Percentiles rank a stretch among this genome's conserved stretches.
phyloP scores from a whole-genome alignment of 2,329 filamentous ascomycete genomes.

The Xenoacremonium recifei region DNA sequence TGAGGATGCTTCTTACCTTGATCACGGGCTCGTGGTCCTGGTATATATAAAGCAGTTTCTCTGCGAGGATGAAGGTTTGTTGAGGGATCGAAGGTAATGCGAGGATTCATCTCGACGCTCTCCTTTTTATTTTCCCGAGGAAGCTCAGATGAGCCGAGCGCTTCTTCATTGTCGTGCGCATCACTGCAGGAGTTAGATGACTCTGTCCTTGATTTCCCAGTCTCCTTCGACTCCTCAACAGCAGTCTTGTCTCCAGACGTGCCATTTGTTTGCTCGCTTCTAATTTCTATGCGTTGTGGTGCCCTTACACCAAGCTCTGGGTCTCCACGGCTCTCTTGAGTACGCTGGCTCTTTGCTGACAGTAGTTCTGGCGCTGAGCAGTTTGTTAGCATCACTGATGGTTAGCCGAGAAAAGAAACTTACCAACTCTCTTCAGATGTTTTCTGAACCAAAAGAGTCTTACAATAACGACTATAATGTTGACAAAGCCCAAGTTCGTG shows the following conservation, averaged over 20 bases:
- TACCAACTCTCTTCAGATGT: conserved; percentile 38
- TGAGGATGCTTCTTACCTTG: conserved; percentile 19
- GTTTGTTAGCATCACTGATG: no score
- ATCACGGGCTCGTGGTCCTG: conserved; percentile 32
- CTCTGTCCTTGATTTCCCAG: background rate
- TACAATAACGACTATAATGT: conserved; percentile 46
- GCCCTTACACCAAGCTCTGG: no score
- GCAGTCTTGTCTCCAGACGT: no score
- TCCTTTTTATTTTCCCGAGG: conserved; percentile 3
- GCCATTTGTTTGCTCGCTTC: no score
- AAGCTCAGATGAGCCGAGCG: background rate
- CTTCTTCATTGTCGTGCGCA: background rate
- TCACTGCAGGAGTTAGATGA: background rate
- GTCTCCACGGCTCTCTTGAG: no score
- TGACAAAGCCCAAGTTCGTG: conserved; percentile 49
- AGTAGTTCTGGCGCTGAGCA: no score
- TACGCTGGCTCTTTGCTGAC: no score
- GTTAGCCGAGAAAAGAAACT: no score
- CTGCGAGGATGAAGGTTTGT: conserved; percentile 23
- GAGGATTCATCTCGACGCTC: conserved; percentile 4
- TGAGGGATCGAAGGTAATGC: conserved; percentile 29
- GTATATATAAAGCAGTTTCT: conserved; percentile 28
- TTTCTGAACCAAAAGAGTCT: conserved; percentile 49
- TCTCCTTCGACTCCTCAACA: no score
- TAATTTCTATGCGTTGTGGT: no score